These are phyloP conservation scores for Begonia masoniana DNA, from an alignment of 306 rosid species.

Conservation along the genomic window DNA sequence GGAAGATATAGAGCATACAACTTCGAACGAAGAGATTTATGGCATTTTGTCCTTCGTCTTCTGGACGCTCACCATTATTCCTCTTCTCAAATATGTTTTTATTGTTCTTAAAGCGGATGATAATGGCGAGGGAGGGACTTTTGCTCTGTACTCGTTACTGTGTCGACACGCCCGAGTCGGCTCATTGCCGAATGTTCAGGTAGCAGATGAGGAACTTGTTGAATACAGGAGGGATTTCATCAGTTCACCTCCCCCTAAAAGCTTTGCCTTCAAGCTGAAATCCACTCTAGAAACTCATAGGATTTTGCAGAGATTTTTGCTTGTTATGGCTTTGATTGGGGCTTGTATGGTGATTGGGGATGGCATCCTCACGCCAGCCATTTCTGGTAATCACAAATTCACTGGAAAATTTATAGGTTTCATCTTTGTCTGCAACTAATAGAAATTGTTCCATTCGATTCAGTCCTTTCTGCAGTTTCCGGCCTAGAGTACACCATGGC, in stretches of 20 bases:
- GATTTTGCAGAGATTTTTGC: constrained; percentile 64
- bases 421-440: constrained; percentile 4
- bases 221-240: constrained; percentile 38
- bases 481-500: constrained; percentile 84
- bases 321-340: constrained; percentile 82
- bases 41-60: constrained; percentile 85
- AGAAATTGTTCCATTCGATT: constrained; percentile 16
- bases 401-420: not conserved
- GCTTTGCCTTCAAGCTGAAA: constrained; percentile 37
- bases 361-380: constrained; percentile 85
- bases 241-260: constrained; percentile 14
- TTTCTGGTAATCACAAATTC: constrained; percentile 44
- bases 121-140: constrained; percentile 97
- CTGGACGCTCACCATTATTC: constrained; percentile 81
- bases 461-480: constrained; percentile 97
- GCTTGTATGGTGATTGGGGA: constrained; percentile 98
- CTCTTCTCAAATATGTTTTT: constrained; percentile 74
- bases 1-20: constrained; percentile 46
- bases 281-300: constrained; percentile 48
- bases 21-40: constrained; percentile 60
- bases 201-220: constrained; percentile 56
- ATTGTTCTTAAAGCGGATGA: constrained; percentile 83
- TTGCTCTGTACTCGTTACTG: constrained; percentile 78
- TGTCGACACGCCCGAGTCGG: constrained; percentile 77
- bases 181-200: constrained; percentile 60